Evolutionary conservation across 2,329 filamentous ascomycete species (phyloP).

Genomic region (Lecanicillium sp.): DNA sequence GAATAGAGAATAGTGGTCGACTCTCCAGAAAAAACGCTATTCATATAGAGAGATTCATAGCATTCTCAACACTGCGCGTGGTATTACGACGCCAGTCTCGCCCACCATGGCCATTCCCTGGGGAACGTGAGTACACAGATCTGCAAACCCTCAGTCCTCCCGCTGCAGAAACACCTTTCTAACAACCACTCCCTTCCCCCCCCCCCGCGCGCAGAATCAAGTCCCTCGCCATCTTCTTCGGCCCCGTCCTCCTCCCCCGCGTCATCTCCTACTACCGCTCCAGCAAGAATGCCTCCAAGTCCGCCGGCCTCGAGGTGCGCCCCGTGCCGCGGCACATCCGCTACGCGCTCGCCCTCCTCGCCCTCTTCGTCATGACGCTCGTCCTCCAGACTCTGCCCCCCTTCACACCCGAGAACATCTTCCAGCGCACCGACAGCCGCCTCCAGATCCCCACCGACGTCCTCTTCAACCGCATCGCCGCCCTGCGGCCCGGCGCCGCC

Average conservation of each 20-base stretch:
- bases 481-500: constrained; percentile 40
- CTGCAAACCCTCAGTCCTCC: too few species aligned
- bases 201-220: constrained; percentile 37
- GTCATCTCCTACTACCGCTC: constrained; percentile 59
- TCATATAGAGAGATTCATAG: too few species aligned
- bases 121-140: constrained; percentile 18
- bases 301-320: constrained; percentile 44
- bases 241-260: constrained; percentile 65
- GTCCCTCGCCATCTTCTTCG: constrained; percentile 56
- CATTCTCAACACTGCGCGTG: background rate
- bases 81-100: background rate
- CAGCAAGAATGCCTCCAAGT: constrained; percentile 33
- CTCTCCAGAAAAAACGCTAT: too few species aligned
- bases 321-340: constrained; percentile 48
- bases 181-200: background rate
- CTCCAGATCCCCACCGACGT: constrained; percentile 81
- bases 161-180: too few species aligned
- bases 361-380: constrained; percentile 39
- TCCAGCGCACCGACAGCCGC: constrained; percentile 68
- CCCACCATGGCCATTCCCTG: constrained; percentile 11
- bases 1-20: too few species aligned
- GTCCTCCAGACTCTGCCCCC: constrained; percentile 57
- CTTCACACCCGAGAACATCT: constrained; percentile 75
- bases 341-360: constrained; percentile 56
- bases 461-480: constrained; percentile 68